Conservation (phyloP, 2,329 filamentous ascomycete genomes). For the Botrytis pseudocinerea region DNA sequence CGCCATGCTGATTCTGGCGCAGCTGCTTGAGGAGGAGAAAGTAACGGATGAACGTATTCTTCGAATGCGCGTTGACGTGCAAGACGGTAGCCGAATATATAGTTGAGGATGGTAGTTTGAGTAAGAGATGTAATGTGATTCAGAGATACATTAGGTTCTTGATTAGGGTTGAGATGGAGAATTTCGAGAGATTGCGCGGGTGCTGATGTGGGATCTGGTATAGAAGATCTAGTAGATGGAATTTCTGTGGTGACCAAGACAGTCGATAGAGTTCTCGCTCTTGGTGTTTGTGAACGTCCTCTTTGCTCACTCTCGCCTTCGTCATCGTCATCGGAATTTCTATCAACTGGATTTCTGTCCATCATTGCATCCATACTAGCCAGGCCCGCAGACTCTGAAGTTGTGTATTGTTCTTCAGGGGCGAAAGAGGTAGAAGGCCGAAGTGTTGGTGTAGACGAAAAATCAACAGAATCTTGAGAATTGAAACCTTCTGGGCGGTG, state of each 20-base stretch:
- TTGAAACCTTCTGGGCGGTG: not conserved
- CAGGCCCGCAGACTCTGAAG: not conserved
- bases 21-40: not conserved
- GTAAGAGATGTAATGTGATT: not conserved
- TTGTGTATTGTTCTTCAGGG: not conserved
- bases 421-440: not conserved
- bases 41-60: not conserved
- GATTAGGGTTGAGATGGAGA: not conserved
- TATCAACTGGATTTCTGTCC: not conserved
- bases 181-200: not conserved
- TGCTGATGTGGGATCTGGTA: not conserved
- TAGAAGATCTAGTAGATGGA: not conserved
- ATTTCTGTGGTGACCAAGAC: not conserved
- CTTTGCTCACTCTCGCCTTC: not conserved
- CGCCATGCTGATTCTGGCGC: not conserved
- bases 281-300: not conserved
- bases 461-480: too few relatives aligned
- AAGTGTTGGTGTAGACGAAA: not conserved
- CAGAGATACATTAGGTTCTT: not conserved
- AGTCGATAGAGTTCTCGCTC: not conserved
- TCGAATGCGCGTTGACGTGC: not conserved
- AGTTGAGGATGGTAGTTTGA: not conserved
- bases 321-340: not conserved
- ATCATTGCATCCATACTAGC: not conserved
- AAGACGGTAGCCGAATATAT: not conserved